Base-by-base conservation (phyloP, 2,329 filamentous ascomycete species). In the Fonsecaea nubica region DNA sequence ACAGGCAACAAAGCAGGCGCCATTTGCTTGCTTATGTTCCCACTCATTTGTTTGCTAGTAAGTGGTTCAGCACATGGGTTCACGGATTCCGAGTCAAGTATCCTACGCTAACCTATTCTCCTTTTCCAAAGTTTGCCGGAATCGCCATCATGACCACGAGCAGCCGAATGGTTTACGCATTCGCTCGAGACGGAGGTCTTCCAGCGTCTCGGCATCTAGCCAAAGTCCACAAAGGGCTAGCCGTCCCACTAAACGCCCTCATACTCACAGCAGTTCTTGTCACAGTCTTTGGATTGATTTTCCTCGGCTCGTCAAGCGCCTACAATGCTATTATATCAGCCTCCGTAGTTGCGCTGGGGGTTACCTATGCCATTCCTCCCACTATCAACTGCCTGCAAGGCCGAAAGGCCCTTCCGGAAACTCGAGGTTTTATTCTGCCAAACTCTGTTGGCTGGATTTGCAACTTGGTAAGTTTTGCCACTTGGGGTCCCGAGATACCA, bases 281-380 rank as follows among this genome's bases (percentile, higher is more conserved):
- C 1, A 82, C 91, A 63, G 80, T 91, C 12, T 90, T 92, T 63
- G 90, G 90, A 0, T 83, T 86, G 64, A 88, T 92, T 68, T 90
- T 91, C 76, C 82, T 92, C 2, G 90, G 89, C 0, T 90, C 88
- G 1, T 76, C 78, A 57, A 86, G 84, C 66, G 89, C 90, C 0
- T 91, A 92, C 77, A 91, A 89, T 48, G 89, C 89, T 13, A 90
- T 92, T 71, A 84, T 90, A 1, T 87, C 89, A 0, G 86, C 89
- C 0, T 90, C 89, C 0, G 90, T 93, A 0, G 89, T 92, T 7
- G 86, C 90, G 0, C 82, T 93, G 0, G 87, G 89, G 6, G 79
- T 93, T 4, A 89, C 89, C 2, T 93, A 93, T 71, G 90, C 86
- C 5, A 91, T 93, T 45, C 91, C 91, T 0, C 86, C 92, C 55